Evolutionary conservation across 345 rosid species (phyloP).

Genomic region (Erucastrum elatum): DNA sequence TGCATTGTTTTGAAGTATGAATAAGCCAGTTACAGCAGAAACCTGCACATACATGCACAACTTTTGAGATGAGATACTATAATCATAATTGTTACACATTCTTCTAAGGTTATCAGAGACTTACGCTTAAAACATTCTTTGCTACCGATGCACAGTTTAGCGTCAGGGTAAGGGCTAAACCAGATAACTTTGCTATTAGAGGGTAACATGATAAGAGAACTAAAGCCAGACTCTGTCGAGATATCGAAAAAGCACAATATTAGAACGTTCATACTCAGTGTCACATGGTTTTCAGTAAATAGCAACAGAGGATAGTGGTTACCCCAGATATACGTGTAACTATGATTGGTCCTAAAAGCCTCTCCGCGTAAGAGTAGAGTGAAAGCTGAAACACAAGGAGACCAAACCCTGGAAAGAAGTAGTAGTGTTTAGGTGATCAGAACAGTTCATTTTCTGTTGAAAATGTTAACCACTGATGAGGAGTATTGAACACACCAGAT

Average conservation of each 20-base stretch:
- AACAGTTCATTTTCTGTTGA: neutral
- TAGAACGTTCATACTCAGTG: conserved; percentile 11
- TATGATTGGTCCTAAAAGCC: conserved; percentile 61
- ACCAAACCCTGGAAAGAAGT: conserved; percentile 56
- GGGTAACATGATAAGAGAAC: conserved; percentile 66
- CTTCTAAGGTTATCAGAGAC: conserved; percentile 28
- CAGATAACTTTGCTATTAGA: conserved; percentile 64
- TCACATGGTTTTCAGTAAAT: neutral
- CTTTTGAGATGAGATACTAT: neutral
- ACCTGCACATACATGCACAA: conserved; percentile 43
- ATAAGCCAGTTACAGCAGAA: conserved; percentile 54
- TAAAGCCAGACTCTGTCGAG: conserved; percentile 54
- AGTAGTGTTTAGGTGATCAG: conserved; percentile 6
- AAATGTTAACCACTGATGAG: neutral
- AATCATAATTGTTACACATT: neutral
- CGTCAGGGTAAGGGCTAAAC: conserved; percentile 52
- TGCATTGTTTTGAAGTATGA: conserved; percentile 62
- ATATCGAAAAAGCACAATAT: conserved; percentile 11
- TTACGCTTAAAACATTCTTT: conserved; percentile 68
- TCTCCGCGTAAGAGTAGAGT: conserved; percentile 62
- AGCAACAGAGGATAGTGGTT: conserved; percentile 16
- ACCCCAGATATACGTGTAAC: conserved; percentile 69
- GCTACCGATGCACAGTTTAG: conserved; percentile 62
- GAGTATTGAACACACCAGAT: conserved; percentile 49
- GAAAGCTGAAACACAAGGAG: conserved; percentile 76